A percentile compares a stretch with the other conserved stretches of the same genome.
Conservation (phyloP, 2,329 filamentous ascomycete species). For the Ilyonectria destructans region DNA sequence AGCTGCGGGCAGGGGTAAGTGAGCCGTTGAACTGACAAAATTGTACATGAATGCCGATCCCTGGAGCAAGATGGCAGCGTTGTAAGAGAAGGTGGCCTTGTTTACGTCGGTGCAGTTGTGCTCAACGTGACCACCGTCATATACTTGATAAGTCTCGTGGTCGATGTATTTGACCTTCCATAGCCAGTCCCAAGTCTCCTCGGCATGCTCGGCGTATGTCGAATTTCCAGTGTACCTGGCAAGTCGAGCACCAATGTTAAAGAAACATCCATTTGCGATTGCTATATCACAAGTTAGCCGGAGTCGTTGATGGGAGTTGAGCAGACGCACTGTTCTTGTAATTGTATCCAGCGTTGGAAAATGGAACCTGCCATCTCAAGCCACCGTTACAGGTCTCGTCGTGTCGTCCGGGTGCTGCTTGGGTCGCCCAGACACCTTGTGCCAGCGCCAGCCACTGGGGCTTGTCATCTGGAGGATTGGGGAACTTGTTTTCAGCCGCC, state of each 20-base stretch:
- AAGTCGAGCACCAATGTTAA: conserved; percentile 78
- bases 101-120: conserved; percentile 75
- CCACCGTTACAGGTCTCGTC: conserved; percentile 77
- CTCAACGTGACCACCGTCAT: conserved; percentile 73
- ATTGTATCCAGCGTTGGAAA: conserved; percentile 81
- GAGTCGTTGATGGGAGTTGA: fast-evolving
- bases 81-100: conserved; percentile 78
- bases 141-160: conserved; percentile 72
- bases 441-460: conserved; percentile 77
- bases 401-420: conserved; percentile 75
- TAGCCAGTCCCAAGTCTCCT: conserved; percentile 76
- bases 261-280: conserved; percentile 76
- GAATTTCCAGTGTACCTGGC: conserved; percentile 79
- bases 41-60: conserved; percentile 81
- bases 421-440: conserved; percentile 79
- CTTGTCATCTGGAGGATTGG: conserved; percentile 68
- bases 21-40: conserved; percentile 58
- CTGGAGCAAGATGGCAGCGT: conserved; percentile 73
- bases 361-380: conserved; percentile 84
- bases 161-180: conserved; percentile 71
- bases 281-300: conserved; percentile 53
- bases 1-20: background rate
- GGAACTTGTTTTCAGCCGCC: conserved; percentile 77
- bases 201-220: conserved; percentile 76
- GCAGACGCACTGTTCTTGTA: conserved; percentile 77